Base-by-base conservation (phyloP, 345 rosid genomes). In the Physaria fendleri region DNA sequence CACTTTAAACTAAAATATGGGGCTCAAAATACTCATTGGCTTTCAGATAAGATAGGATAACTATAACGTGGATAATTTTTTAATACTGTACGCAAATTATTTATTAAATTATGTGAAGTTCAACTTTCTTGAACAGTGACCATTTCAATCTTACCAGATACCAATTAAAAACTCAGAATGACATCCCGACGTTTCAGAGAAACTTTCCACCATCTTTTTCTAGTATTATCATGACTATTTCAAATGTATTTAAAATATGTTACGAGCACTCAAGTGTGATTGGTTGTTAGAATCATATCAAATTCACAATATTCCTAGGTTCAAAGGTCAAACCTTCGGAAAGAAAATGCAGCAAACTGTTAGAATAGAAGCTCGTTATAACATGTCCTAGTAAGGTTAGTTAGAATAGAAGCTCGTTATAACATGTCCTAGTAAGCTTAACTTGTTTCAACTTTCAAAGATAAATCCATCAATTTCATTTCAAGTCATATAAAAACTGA, bases 141-240 rank as follows among this genome's bases (percentile, higher is more conserved):
- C n/a, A n/a, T n/a, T n/a, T n/a, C n/a, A n/a, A 37, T 14, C 5
- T 29, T 8, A 24, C 8, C 41, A 11, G 5, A 30, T 34, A 64
- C 4, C 22, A 17, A n/a, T n/a, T n/a, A n/a, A n/a, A n/a, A 46
- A 12, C 29, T 20, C 21, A 47, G 17, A 49, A 41, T 33, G 34
- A 49, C 32, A 22, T 40, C 59, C n/a, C 48, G 52, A 58, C 53
- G 34, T 37, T n/a, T 58, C 8, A 23, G 1, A 15, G 45, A 14
- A 60, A 32, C n/a, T 39, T 39, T 57, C 64, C 50, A 56, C 51
- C 17, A 47, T 22, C 7, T 37, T 66, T 66, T 41, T 12, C 29
- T 6, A 23, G 40, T 22, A 8, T 39, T 22, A n/a, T 37, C 9
- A 8, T 29, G 8, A 33, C 51, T 15, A 13, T 43, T 34, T 33